phyloP scores from a whole-genome alignment of 805 yeast genomes.

The Zygosaccharomyces bisporus region DNA sequence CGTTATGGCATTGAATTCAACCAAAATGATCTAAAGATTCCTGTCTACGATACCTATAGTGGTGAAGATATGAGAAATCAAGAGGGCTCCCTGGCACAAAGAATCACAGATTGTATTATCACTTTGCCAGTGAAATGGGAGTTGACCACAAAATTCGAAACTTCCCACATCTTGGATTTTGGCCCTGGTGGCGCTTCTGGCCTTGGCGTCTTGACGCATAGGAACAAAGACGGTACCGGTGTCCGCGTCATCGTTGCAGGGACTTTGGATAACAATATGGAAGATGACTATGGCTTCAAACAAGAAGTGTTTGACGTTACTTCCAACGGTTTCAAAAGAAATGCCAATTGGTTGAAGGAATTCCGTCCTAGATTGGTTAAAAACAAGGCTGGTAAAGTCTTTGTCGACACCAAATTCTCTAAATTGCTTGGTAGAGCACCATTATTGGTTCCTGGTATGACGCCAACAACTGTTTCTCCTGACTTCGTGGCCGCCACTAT shows the following conservation, averaged over 20 bases:
- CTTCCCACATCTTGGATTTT: slow-evolving; percentile 90
- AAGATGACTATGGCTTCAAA: slow-evolving; percentile 91
- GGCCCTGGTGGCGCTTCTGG: slow-evolving; percentile 99
- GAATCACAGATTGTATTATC: slow-evolving; percentile 80
- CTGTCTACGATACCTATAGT: slow-evolving; percentile 85
- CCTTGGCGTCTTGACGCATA: slow-evolving; percentile 90
- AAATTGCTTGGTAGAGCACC: slow-evolving; percentile 93
- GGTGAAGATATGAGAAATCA: slow-evolving; percentile 71
- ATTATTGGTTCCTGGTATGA: slow-evolving; percentile 98
- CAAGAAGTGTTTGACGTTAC: slow-evolving; percentile 85
- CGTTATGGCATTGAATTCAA: slow-evolving; percentile 55
- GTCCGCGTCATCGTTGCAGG: slow-evolving; percentile 92
- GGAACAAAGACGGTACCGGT: slow-evolving; percentile 99
- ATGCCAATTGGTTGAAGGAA: slow-evolving; percentile 87
- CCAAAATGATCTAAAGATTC: slow-evolving; percentile 59
- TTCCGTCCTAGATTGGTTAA: slow-evolving; percentile 81
- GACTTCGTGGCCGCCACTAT: slow-evolving; percentile 90
- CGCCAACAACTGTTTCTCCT: slow-evolving; percentile 95
- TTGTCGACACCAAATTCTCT: slow-evolving; percentile 91
- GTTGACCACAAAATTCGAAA: slow-evolving; percentile 68
- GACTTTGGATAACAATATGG: slow-evolving; percentile 65
- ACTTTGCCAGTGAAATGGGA: slow-evolving; percentile 95
- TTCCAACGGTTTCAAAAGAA: slow-evolving; percentile 63
- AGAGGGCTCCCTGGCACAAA: slow-evolving; percentile 53
- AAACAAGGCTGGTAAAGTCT: slow-evolving; percentile 67